Conservation (phyloP, 2,329 filamentous ascomycete genomes). For the Eutypella sp. region DNA sequence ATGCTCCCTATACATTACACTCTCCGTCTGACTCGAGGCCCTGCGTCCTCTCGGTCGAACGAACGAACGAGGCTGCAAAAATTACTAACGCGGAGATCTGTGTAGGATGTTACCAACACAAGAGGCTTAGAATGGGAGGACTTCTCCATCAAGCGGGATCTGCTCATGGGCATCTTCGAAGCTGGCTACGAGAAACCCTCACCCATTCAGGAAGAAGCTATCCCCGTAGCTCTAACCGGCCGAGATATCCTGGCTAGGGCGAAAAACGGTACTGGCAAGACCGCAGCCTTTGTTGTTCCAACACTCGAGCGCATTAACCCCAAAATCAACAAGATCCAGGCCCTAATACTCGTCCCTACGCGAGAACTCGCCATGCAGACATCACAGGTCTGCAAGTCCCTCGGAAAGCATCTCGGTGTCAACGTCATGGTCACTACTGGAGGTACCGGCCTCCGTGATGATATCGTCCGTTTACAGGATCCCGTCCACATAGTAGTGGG, state of each 20-base stretch:
- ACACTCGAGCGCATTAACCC: constrained; percentile 94
- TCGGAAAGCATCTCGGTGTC: constrained; percentile 93
- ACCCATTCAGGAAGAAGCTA: constrained; percentile 98
- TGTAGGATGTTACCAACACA: constrained; percentile 92
- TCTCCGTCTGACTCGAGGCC: too few relatives aligned
- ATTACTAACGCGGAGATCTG: constrained; percentile 11
- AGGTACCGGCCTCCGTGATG: constrained; percentile 89
- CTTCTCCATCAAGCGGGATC: constrained; percentile 87
- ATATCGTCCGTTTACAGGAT: constrained; percentile 92
- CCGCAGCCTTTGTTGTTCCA: constrained; percentile 94
- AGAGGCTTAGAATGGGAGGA: constrained; percentile 98
- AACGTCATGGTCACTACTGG: constrained; percentile 99
- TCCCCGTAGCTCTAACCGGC: constrained; percentile 91
- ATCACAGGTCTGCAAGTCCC: constrained; percentile 97
- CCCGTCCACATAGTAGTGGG: constrained; percentile 96
- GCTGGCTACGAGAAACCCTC: constrained; percentile 98
- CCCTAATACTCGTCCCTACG: constrained; percentile 91
- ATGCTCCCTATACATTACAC: constrained; percentile 19
- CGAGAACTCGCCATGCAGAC: constrained; percentile 96
- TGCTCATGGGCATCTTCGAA: constrained; percentile 99
- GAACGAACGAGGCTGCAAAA: too few relatives aligned
- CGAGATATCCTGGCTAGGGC: constrained; percentile 93
- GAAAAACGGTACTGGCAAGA: constrained; percentile 99
- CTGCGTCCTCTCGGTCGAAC: too few relatives aligned
- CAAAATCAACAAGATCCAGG: constrained; percentile 93